Base-by-base conservation (phyloP, 192 early-diverging fungal genomes). In the Phlyctochytrium planicorne region DNA sequence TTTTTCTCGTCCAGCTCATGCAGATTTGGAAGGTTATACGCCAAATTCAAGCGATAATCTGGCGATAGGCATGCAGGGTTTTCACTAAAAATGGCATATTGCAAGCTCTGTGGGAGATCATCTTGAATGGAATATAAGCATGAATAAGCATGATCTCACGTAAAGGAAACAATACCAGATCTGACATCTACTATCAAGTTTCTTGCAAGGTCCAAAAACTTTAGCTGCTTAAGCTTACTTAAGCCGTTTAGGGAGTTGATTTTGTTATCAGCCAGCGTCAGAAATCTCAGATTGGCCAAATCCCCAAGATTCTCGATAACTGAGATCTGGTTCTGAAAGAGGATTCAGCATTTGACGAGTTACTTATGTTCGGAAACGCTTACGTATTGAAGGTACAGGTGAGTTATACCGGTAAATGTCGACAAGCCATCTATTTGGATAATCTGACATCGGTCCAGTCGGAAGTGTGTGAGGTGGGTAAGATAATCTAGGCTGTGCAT, bases 1-100 rank as follows among this genome's bases (percentile, higher is more conserved):
- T 57, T 57, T 12, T 24, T 27, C 25, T 57, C 55, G 55, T 57
- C 55, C 55, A 57, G 55, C 55, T 57, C 55, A 27, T 29, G 25
- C 55, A 57, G 55, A 27, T 57, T 29, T 14, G 55, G 55, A 25
- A 57, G 55, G 14, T 14, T 25, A 14, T 24, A 4, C 10, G 25
- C 27, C 55, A 25, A 6, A 12, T 29, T 12, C 4, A 57, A 27
- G 14, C 55, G 10, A 25, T 57, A 29, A 25, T 57, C 55, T 10
- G 55, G 55, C 14, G 55, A 14, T 6, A 25, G 25, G 55, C 20
- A 57, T 12, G 6, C 16, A 29, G 55, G 55, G 25, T 57, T 57
- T 6, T 14, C 16, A 57, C 10, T 25, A 24, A 57, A 25, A 27
- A 57, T 14, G 12, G 27, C 6, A 29, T 57, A 27, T 25, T 57